Evolutionary conservation across 495 filamentous ascomycete species (phyloP).

Genomic region (Rhypophila decipiens): DNA sequence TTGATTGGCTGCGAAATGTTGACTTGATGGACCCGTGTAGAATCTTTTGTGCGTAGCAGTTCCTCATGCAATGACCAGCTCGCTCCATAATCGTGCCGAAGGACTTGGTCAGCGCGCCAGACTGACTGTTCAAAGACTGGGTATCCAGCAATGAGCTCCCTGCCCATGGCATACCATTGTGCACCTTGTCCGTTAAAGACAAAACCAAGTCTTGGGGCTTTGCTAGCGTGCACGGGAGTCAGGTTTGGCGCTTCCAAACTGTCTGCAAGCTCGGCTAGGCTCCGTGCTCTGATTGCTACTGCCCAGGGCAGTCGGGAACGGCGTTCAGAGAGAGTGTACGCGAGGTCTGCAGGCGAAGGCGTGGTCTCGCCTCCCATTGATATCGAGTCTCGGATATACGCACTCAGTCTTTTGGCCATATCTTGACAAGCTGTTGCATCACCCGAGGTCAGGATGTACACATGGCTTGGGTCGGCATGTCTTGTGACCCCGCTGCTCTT

Average conservation of each 20-base stretch:
- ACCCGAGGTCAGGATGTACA: not conserved
- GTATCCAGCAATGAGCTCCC: constrained; percentile 24
- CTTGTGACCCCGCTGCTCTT: no score
- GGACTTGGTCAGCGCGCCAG: not conserved
- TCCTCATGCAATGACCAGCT: constrained; percentile 4
- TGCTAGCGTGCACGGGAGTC: not conserved
- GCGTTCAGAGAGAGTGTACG: not conserved
- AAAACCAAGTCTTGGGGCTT: constrained; percentile 16
- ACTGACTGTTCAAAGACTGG: not conserved
- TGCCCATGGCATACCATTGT: constrained; percentile 46
- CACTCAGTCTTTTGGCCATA: not conserved
- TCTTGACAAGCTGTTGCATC: not conserved
- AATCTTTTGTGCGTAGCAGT: not conserved
- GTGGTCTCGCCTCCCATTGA: not conserved
- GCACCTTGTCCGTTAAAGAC: constrained; percentile 39
- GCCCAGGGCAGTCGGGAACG: not conserved
- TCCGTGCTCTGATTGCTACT: not conserved
- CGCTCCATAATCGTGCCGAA: not conserved
- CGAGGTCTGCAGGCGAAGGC: not conserved
- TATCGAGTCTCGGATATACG: not conserved
- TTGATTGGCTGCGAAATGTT: constrained; percentile 31
- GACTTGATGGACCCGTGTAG: constrained; percentile 1
- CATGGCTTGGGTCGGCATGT: not conserved
- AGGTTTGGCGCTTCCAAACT: not conserved
- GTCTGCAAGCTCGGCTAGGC: not conserved